Evolutionary conservation across 768 basidiomycete genomes (phyloP), one percentile per base, ranked within the genome.

Genomic region (Hemileccinum impolitum): DNA sequence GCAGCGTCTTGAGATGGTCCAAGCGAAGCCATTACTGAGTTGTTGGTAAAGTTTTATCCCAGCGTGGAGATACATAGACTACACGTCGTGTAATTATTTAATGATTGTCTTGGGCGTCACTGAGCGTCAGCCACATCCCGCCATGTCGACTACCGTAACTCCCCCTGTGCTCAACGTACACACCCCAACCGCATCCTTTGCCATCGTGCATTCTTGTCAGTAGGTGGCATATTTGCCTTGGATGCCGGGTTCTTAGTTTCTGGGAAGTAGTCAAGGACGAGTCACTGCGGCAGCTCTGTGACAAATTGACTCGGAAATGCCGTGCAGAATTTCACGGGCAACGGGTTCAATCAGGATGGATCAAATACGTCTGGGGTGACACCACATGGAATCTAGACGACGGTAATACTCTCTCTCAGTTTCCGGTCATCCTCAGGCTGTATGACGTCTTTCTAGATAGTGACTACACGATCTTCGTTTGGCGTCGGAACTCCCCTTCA

Each of bases 381-480:
- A 73, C 81, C 0, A 66, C 90, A 42, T 96, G 90, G 90, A 87
- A 88, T 60, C 70, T 97, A 11, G 91, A 95, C 63, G 94, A 97
- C 61, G 93, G 93, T 87, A 59, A 60, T 72, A 64, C 14, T 28
- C 25, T 31, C 18, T 6, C 31, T 23, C 28, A 9, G 11, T 30
- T 4, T 40, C 37, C 15, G 9, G 14, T 21, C 39, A 18, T 39
- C 26, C 28, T 36, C 18, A 34, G 21, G 40, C 45, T 17, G 45
- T 23, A 23, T 23, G 23, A 6, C 23, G 6, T 44, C 28, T 38
- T 18, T 37, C 23, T 58, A 85, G 93, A 90, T 35, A 84, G 88
- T 11, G 93, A 97, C 70, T 92, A 94, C 63, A 79, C 82, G 17
- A 95, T 97, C 51, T 90, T 94, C 55, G 72, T 75, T 32, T 88